phyloP scores from a whole-genome alignment of 2,329 filamentous ascomycete genomes.

The Aspergillus fijiensis region DNA sequence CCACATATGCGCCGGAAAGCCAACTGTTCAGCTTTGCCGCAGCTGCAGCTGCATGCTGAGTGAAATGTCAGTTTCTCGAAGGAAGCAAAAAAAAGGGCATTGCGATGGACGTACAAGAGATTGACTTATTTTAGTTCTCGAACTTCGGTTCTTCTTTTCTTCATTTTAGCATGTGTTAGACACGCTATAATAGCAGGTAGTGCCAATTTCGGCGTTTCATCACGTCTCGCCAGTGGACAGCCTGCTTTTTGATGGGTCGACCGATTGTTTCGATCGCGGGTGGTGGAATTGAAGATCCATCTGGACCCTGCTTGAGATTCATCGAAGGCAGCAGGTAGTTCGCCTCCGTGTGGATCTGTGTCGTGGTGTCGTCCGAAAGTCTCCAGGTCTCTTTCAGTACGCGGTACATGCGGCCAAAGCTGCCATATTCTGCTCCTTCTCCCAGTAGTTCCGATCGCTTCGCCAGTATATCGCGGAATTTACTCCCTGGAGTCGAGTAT shows the following conservation, averaged over 20 bases:
- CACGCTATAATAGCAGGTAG: conserved; percentile 78
- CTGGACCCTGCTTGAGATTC: not conserved
- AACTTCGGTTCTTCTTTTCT: too few relatives aligned
- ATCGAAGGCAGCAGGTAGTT: conserved; percentile 1
- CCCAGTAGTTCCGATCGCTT: conserved; percentile 72
- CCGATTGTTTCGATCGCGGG: conserved; percentile 10
- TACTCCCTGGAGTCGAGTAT: conserved; percentile 67
- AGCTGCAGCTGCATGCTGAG: not conserved
- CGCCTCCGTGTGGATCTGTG: too few relatives aligned
- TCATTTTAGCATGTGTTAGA: not conserved
- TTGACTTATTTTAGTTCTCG: too few relatives aligned
- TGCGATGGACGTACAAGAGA: too few relatives aligned
- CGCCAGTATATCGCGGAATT: conserved; percentile 74
- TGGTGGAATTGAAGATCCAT: not conserved
- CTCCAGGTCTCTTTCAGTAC: conserved; percentile 80
- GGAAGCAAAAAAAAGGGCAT: too few relatives aligned
- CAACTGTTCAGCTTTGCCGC: not conserved
- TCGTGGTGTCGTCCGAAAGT: conserved; percentile 55
- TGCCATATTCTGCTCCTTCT: conserved; percentile 74
- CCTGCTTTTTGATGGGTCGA: conserved; percentile 46
- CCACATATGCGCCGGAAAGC: not conserved
- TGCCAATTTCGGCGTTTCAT: conserved; percentile 91
- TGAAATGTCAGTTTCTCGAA: too few relatives aligned
- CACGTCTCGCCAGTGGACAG: conserved; percentile 90
- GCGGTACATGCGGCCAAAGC: conserved; percentile 76